A percentile compares a stretch with the other conserved stretches of the same genome.
Conservation (phyloP, 2,329 filamentous ascomycete genomes). For the Colletotrichum liriopes region DNA sequence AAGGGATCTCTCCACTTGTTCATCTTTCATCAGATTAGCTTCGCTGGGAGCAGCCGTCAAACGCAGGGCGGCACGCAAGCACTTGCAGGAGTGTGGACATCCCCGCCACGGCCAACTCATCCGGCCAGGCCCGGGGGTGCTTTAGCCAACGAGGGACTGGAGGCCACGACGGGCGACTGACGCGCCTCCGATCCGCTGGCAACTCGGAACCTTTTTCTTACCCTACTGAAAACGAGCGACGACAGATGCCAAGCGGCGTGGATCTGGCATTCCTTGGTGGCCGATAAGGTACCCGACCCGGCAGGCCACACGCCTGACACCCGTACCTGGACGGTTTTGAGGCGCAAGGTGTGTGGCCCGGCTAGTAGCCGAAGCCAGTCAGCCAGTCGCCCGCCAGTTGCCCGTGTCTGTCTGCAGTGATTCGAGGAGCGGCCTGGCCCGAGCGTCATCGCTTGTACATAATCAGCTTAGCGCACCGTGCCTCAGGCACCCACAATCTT, state of each 20-base stretch:
- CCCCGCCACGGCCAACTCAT: conserved; percentile 35
- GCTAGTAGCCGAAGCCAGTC: conserved; percentile 33
- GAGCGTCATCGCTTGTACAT: conserved; percentile 39
- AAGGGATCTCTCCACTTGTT: conserved; percentile 37
- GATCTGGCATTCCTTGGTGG: conserved; percentile 34
- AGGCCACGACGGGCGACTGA: conserved; percentile 10
- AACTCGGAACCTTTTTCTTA: conserved; percentile 1
- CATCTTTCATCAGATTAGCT: conserved; percentile 37
- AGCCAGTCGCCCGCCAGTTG: conserved; percentile 3
- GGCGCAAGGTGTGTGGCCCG: conserved; percentile 16
- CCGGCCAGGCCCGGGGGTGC: conserved; percentile 32
- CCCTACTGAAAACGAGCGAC: neutral
- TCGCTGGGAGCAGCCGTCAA: conserved; percentile 23
- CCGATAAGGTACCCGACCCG: conserved; percentile 6
- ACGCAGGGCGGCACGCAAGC: conserved; percentile 32
- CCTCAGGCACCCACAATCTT: conserved; percentile 48
- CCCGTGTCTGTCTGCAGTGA: conserved; percentile 27
- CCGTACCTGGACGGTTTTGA: conserved; percentile 1
- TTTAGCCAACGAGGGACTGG: conserved; percentile 26
- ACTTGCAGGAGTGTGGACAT: conserved; percentile 38
- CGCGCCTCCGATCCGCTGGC: conserved; percentile 9
- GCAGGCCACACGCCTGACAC: conserved; percentile 3
- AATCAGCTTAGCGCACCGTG: conserved; percentile 24
- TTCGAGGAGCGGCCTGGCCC: conserved; percentile 30
- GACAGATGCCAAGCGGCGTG: conserved; percentile 38